Percentiles rank a stretch among this genome's conserved stretches.
Evolutionary conservation across 495 filamentous ascomycete genomes (phyloP).

Genomic region (Penicillium soppii): DNA sequence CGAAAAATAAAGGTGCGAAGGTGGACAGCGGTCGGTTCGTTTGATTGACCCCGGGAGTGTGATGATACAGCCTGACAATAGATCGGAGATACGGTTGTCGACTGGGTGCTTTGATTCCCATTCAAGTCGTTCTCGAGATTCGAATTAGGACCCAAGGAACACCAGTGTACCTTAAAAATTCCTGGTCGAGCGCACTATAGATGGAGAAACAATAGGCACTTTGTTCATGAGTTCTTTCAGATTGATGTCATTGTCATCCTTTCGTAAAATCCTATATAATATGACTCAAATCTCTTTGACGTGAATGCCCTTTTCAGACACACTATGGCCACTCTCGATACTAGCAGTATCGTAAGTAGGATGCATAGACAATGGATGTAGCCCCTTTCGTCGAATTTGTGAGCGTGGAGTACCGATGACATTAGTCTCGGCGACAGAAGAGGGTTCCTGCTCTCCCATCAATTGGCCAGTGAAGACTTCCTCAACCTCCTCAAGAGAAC

Average conservation of each 20-base stretch:
- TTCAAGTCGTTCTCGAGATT: too few relatives aligned
- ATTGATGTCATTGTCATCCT: neutral
- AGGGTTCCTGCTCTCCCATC: constrained; percentile 5
- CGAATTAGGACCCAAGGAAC: too few relatives aligned
- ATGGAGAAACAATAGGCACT: too few relatives aligned
- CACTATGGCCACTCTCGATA: neutral
- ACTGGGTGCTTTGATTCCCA: too few relatives aligned
- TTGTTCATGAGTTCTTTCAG: too few relatives aligned
- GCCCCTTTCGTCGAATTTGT: constrained; percentile 1
- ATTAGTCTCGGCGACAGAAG: neutral
- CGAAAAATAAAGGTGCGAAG: too few relatives aligned
- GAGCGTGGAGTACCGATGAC: neutral
- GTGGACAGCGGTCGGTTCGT: too few relatives aligned
- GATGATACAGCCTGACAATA: too few relatives aligned
- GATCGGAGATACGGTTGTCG: too few relatives aligned
- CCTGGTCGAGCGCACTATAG: too few relatives aligned
- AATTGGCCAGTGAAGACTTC: constrained; percentile 36
- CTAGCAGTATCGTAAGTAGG: neutral
- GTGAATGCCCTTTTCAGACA: neutral
- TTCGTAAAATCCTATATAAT: neutral
- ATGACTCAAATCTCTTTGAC: neutral
- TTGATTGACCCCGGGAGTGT: too few relatives aligned
- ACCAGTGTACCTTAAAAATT: too few relatives aligned
- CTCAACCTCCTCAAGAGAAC: constrained; percentile 54
- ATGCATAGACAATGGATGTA: constrained; percentile 12